Percentiles rank a stretch among this genome's conserved stretches.
phyloP scores from a whole-genome alignment of 495 filamentous ascomycete species.

The Chaetomidium leptoderma region DNA sequence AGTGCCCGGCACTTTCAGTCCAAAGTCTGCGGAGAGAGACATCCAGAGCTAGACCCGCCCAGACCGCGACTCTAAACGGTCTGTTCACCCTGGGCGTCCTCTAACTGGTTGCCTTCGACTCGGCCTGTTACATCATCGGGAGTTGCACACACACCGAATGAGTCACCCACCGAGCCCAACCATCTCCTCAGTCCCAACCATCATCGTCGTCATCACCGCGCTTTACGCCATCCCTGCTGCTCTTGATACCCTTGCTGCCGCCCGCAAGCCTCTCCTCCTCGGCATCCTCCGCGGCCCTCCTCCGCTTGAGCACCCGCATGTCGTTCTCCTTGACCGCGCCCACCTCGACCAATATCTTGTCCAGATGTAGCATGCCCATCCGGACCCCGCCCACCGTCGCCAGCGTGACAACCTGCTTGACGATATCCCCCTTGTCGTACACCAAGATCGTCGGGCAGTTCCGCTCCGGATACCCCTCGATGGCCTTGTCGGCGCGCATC shows the following conservation, averaged over 20 bases:
- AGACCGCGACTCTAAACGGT: neutral
- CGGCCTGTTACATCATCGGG: neutral
- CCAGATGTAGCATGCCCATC: slow-evolving; percentile 61
- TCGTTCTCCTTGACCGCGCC: slow-evolving; percentile 75
- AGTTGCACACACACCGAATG: slow-evolving; percentile 10
- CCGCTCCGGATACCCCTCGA: slow-evolving; percentile 90
- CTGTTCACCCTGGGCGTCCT: neutral
- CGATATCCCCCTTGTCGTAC: slow-evolving; percentile 88
- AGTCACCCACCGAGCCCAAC: slow-evolving; percentile 8
- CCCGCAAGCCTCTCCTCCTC: slow-evolving; percentile 42
- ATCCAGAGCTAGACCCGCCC: too few species aligned
- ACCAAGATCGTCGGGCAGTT: slow-evolving; percentile 94
- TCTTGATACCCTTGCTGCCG: slow-evolving; percentile 43
- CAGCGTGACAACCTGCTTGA: slow-evolving; percentile 81
- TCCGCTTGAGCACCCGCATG: slow-evolving; percentile 65
- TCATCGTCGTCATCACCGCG: slow-evolving; percentile 53
- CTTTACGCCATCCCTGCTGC: slow-evolving; percentile 32
- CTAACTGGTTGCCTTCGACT: neutral
- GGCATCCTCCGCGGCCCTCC: slow-evolving; percentile 55
- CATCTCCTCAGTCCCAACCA: slow-evolving; percentile 66
- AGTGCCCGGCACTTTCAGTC: too few species aligned
- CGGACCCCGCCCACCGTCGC: slow-evolving; percentile 66
- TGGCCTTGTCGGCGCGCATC: slow-evolving; percentile 87
- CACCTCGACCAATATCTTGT: slow-evolving; percentile 73
- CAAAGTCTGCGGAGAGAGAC: too few species aligned